These are phyloP conservation scores for Poronia punctata DNA, from an alignment of 495 filamentous ascomycete species.

Conservation along the genomic window DNA sequence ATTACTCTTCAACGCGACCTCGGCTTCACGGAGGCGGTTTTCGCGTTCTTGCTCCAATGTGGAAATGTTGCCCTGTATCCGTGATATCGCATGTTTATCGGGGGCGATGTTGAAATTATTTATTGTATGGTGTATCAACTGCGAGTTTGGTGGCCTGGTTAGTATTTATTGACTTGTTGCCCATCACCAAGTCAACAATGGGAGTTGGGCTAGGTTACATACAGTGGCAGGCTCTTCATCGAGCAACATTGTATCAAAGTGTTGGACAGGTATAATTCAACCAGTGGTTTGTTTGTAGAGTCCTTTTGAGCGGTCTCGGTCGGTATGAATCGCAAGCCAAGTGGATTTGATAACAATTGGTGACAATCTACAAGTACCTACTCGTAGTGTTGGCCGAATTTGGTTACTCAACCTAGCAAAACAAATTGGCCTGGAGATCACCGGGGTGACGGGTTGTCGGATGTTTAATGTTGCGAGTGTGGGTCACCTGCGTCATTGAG, in stretches of 20 bases:
- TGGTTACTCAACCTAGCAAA: too few relatives aligned
- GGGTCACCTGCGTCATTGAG: conserved; percentile 5
- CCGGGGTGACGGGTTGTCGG: conserved; percentile 11
- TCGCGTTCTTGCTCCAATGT: conserved; percentile 73
- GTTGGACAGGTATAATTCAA: not conserved
- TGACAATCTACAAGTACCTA: not conserved
- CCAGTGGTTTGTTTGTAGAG: not conserved
- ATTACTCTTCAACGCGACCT: conserved; percentile 58
- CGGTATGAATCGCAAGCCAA: too few relatives aligned
- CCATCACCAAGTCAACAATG: too few relatives aligned
- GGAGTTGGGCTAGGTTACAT: conserved; percentile 20
- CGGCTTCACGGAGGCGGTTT: conserved; percentile 64
- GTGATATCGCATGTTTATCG: conserved; percentile 78
- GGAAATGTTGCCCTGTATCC: conserved; percentile 75
- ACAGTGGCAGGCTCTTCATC: conserved; percentile 90
- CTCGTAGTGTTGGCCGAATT: not conserved
- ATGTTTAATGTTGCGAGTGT: not conserved
- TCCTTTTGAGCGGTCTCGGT: too few relatives aligned
- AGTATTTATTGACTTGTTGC: conserved; percentile 6
- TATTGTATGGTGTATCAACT: conserved; percentile 87
- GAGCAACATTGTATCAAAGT: conserved; percentile 69
- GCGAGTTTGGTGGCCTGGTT: conserved; percentile 17
- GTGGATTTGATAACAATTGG: too few relatives aligned
- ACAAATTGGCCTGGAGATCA: conserved; percentile 6
- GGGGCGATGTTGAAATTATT: conserved; percentile 89